Evolutionary conservation across 805 yeast genomes (phyloP), one percentile per base, ranked within the genome.

Genomic region (Nakazawaea siamensis): DNA sequence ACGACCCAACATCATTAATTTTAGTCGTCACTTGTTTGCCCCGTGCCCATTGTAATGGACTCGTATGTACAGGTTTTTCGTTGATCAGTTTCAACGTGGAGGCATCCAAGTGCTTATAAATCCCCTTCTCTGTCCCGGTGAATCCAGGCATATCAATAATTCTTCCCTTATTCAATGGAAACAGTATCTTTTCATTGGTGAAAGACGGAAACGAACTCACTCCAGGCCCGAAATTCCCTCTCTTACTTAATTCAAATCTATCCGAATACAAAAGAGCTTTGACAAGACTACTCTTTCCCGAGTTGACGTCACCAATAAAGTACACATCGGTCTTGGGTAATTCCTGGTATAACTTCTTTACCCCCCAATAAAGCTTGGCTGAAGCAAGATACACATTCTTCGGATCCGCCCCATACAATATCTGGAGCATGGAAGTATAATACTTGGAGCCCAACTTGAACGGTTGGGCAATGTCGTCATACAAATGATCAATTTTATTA

Each of bases 261-360:
- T 20, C 39, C 9, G 17, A 11, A 24, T 50, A 54, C 18, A 70
- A 41, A 14, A 80, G 43, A 14, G 73, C 47, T 43, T 67, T 70
- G 1, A 80, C 62, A 24, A 82, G 44, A 2, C 80, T 64, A 2
- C 85, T 74, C 50, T 82, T 82, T 1, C 94, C 94, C 11, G 72
- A 65, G 47, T 82, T 82, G 9, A 80, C 74, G 39, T 66, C 66
- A 1, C 94, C 94, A 15, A 81, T 57, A 20, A 82, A 52, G 46
- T 71, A 76, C 6, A 70, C 51, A 21, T 58, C 55, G 8, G 44
- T 48, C 24, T 50, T 47, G 4, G 62, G 61, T 6, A 80, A 47
- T 5, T 46, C 46, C 1, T 54, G 45, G 7, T 63, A 42, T 2
- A 80, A 47, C 1, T 49, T 45, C 1, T 57, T 47, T 2, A 71